A percentile compares a stretch with the other conserved stretches of the same genome.
These are phyloP conservation scores for Penicillium sclerotigenum DNA, from an alignment of 2,329 filamentous ascomycete genomes.

Conservation along the genomic window DNA sequence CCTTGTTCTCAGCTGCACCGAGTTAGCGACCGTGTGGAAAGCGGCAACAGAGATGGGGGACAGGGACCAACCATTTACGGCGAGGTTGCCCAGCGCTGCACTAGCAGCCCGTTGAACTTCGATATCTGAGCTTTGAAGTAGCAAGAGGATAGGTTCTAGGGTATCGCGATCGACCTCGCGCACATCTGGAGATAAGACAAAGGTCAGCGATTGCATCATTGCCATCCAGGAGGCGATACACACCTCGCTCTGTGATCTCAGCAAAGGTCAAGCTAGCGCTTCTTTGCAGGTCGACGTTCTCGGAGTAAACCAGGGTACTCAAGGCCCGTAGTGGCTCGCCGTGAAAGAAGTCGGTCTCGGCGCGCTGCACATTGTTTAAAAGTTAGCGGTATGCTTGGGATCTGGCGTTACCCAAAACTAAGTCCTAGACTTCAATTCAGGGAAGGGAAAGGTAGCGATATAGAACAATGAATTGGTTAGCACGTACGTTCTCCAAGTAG, in stretches of 20 bases:
- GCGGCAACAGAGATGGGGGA: conserved; percentile 7
- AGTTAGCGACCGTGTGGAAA: conserved; percentile 42
- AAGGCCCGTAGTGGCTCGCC: conserved; percentile 91
- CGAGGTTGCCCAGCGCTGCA: conserved; percentile 90
- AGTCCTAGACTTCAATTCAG: conserved; percentile 29
- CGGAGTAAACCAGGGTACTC: conserved; percentile 94
- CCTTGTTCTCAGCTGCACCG: conserved; percentile 88
- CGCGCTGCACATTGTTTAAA: conserved; percentile 58
- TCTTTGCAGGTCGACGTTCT: conserved; percentile 96
- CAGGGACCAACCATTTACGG: conserved; percentile 74
- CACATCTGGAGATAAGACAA: conserved; percentile 64
- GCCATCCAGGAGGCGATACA: conserved; percentile 12
- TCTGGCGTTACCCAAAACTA: background rate
- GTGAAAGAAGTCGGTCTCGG: conserved; percentile 96
- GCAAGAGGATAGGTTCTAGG: conserved; percentile 90
- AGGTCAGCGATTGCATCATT: conserved; percentile 18
- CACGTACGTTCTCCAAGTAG: conserved; percentile 88
- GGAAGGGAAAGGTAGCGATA: conserved; percentile 7
- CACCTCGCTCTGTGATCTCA: conserved; percentile 97
- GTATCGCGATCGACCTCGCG: conserved; percentile 93
- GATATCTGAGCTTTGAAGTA: conserved; percentile 91
- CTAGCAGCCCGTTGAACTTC: conserved; percentile 96
- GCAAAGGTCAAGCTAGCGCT: conserved; percentile 98
- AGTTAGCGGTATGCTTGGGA: conserved; percentile 17
- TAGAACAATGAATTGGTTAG: background rate